Base-by-base conservation (phyloP, 1,284 basidiomycete species). In the Pseudozyma pruni region DNA sequence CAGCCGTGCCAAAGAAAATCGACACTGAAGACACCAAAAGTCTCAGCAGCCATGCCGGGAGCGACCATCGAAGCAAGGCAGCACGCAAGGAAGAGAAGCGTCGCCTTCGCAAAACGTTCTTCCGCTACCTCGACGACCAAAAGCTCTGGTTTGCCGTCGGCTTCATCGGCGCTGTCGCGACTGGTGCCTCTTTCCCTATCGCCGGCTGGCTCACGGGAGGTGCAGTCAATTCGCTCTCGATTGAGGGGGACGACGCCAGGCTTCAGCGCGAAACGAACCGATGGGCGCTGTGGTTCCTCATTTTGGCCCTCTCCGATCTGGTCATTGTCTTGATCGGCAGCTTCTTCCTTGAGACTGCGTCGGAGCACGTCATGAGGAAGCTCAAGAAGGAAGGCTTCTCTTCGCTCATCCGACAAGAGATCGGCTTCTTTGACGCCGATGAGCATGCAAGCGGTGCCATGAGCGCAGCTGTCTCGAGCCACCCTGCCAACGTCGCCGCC, bases 181-280 rank as follows among this genome's bases (percentile, higher is more conserved):
- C 78, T 6, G 84, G 84, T n/a, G 75, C 59, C 2, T 76, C 81
- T 13, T 85, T 85, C 54, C 82, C 83, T 1, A 64, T 85, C 14
- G 76, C 79, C 2, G 84, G 79, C 3, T 80, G 72, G 72, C 53
- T 81, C 13, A 78, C 75, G 1, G 80, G 79, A 29, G 51, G 64
- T 11, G 72, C 70, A 1, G 72, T 81, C 45, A 71, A 74, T 11
- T 57, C 60, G 4, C 56, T 80, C 4, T 73, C 69, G n/a, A 74
- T 77, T 59, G 40, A 72, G 23, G 57, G 54, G 17, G 59, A 77
- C 51, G 33, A 59, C 23, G 32, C 31, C 1, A 51, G 49, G 4
- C 59, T 77, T 33, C 69, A 68, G 16, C 31, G 23, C 20, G 49
- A 70, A 39, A 46, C 57, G 16, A 58, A 78, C 51, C 52, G 54